These are phyloP conservation scores for Ocimum tenuiflorum DNA, from an alignment of 257 asterid species.

Conservation along the genomic window DNA sequence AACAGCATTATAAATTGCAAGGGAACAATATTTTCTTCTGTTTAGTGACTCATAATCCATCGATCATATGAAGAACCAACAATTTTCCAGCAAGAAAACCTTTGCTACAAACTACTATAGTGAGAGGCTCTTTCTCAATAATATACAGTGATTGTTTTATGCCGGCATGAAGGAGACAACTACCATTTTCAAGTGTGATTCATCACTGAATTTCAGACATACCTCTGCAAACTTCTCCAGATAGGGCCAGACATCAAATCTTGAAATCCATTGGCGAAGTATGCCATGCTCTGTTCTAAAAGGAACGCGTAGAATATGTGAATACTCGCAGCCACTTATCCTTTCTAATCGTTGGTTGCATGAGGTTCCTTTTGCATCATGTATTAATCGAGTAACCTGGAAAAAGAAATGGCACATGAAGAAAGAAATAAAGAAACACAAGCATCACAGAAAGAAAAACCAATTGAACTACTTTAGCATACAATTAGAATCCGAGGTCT, in stretches of 20 bases:
- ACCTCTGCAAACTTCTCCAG: slow-evolving; percentile 88
- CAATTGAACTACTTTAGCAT: slow-evolving; percentile 15
- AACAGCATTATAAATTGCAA: not conserved
- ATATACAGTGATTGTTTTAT: too few relatives aligned
- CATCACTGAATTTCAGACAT: not conserved
- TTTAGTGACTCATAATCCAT: too few relatives aligned
- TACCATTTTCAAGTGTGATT: too few relatives aligned
- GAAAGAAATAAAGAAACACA: not conserved
- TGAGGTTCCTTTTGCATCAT: slow-evolving; percentile 87
- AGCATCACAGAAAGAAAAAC: not conserved
- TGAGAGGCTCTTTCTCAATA: too few relatives aligned
- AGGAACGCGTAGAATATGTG: slow-evolving; percentile 89
- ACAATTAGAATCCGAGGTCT: slow-evolving; percentile 81
- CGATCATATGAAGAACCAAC: too few relatives aligned
- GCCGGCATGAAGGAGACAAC: too few relatives aligned
- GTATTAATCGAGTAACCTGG: slow-evolving; percentile 89
- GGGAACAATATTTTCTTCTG: too few relatives aligned
- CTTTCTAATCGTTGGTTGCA: slow-evolving; percentile 91
- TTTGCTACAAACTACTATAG: too few relatives aligned
- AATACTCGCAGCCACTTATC: slow-evolving; percentile 72
- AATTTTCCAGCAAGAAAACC: too few relatives aligned
- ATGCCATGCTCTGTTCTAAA: slow-evolving; percentile 72
- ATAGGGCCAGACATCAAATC: slow-evolving; percentile 99
- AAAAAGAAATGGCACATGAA: slow-evolving; percentile 7
- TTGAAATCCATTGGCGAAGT: slow-evolving; percentile 89